Evolutionary conservation across 148 eudicot species (phyloP), one percentile per base, ranked within the genome.

Genomic region (Vaccinium macrocarpon): DNA sequence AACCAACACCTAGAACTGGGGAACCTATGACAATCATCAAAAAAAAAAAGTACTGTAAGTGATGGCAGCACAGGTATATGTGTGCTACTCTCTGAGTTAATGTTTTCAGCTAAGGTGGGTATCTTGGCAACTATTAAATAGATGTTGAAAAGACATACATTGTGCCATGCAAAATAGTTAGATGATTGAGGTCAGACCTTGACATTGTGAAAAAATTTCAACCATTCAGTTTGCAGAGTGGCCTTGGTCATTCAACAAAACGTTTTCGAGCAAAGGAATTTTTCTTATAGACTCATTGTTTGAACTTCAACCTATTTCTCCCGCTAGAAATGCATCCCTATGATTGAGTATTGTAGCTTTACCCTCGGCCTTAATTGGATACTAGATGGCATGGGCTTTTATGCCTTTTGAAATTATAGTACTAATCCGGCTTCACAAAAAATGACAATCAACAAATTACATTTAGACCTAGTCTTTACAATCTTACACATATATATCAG

Each of bases 1-100:
- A 95, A 76, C 96, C 99, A 87, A 95, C 94, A 87, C 98, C 99
- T 85, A 95, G 83, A 76, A 88, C 98, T 71, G 93, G 93, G 81
- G 72, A 86, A 82, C 97, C 99, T 97, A 72, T 85, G 35, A 53
- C 57, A 78, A 70, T 53, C 81, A 61, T 42, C 10, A 53, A 50
- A 1, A 62, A 81, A 81, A 73, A 29, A n/a, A n/a, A n/a, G n/a
- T n/a, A n/a, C n/a, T n/a, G 38, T 49, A 23, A 64, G 16, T 66
- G 76, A 66, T 23, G n/a, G 42, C 76, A 66, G 23, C 55, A 25
- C 38, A 8, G n/a, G 83, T 49, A 23, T 66, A 66, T 48, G 35
- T 59, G 51, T 66, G 29, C 16, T 23, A 66, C 29, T 12, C 7
- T 25, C 21, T 7, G 23, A 23, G 6, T 38, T 64, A 49, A 81